A percentile compares a stretch with the other conserved stretches of the same genome.
phyloP scores from a whole-genome alignment of 176 grass and related monocot species.

The Themeda triandra region DNA sequence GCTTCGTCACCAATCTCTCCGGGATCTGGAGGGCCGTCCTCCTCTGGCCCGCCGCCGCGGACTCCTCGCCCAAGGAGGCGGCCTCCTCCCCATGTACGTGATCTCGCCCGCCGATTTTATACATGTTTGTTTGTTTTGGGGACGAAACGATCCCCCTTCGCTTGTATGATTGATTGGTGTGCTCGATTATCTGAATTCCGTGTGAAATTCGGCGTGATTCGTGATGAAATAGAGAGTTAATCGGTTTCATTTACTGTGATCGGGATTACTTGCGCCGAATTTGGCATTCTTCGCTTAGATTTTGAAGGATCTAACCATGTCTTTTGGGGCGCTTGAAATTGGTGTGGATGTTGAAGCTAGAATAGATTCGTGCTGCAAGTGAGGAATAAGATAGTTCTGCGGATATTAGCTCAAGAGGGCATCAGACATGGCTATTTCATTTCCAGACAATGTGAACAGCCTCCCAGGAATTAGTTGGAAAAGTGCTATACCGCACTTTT shows the following conservation, averaged over 20 bases:
- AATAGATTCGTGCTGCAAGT: background rate
- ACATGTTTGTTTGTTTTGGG: background rate
- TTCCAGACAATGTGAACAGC: background rate
- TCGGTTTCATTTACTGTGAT: background rate
- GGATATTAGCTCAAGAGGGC: background rate
- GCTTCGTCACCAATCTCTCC: slow-evolving; percentile 73
- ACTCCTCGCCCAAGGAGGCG: slow-evolving; percentile 26
- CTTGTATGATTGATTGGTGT: background rate
- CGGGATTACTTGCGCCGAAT: background rate
- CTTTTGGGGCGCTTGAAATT: background rate
- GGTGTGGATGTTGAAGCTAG: background rate
- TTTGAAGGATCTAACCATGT: background rate
- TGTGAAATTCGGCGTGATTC: background rate
- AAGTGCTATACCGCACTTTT: background rate
- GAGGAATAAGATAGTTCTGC: background rate
- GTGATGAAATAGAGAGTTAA: background rate
- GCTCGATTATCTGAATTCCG: background rate
- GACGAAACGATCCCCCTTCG: background rate
- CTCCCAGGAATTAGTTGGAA: background rate
- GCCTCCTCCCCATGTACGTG: slow-evolving; percentile 49
- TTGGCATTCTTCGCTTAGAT: background rate
- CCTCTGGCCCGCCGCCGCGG: slow-evolving; percentile 44
- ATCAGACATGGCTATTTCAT: background rate
- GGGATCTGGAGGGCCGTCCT: slow-evolving; percentile 59
- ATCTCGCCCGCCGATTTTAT: background rate